Conservation (phyloP, 164 flowering plant species). For the Cinnamomum chago region DNA sequence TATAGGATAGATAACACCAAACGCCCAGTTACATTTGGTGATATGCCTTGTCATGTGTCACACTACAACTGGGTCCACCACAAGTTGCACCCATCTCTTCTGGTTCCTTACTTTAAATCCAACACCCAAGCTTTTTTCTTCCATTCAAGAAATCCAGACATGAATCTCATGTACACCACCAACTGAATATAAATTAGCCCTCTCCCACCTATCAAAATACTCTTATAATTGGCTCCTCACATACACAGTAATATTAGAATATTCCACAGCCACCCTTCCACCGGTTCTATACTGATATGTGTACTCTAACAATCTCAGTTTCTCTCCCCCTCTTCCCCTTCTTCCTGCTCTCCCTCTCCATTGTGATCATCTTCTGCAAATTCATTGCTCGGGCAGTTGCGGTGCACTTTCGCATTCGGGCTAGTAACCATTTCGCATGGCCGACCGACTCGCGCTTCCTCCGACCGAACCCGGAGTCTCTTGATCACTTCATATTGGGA, state of each 20-base stretch:
- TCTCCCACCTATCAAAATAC: not conserved
- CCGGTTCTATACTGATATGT: not conserved
- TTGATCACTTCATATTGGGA: constrained; percentile 1
- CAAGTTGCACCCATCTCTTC: not conserved
- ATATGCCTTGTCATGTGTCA: too few species aligned
- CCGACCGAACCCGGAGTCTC: not conserved
- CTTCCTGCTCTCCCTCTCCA: not conserved
- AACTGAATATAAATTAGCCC: not conserved
- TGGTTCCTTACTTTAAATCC: not conserved
- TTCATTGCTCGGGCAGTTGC: not conserved
- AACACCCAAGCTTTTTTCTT: not conserved
- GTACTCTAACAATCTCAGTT: not conserved
- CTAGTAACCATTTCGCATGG: constrained; percentile 2
- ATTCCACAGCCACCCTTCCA: not conserved
- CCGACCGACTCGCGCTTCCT: not conserved
- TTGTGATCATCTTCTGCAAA: not conserved
- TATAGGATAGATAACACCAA: too few species aligned
- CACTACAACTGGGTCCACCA: not conserved
- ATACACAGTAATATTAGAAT: not conserved
- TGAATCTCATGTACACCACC: not conserved
- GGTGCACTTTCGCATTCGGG: not conserved
- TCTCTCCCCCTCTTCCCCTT: not conserved
- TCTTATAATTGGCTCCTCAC: not conserved
- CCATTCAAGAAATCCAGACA: not conserved
- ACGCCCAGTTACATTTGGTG: too few species aligned